Conservation (phyloP, 2,329 filamentous ascomycete species). For the Talaromyces sp. region DNA sequence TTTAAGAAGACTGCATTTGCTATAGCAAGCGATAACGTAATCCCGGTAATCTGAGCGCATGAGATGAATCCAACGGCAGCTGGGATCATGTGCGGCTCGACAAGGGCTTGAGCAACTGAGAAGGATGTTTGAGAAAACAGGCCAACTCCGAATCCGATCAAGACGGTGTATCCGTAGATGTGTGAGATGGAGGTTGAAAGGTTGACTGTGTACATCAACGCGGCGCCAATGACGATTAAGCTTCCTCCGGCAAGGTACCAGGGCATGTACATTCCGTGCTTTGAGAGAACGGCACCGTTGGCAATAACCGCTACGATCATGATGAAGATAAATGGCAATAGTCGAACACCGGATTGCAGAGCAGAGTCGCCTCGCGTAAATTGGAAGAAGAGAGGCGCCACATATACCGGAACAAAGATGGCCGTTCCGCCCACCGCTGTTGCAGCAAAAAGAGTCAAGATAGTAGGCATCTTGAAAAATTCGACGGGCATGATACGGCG, state of each 20-base stretch:
- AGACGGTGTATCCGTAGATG: conserved; percentile 27
- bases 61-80: conserved; percentile 2
- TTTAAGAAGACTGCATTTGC: conserved; percentile 1
- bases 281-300: conserved; percentile 23
- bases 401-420: conserved; percentile 42
- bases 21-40: not conserved
- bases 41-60: not conserved
- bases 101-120: conserved; percentile 16
- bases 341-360: conserved; percentile 26
- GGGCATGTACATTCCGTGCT: conserved; percentile 22
- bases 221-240: conserved; percentile 24
- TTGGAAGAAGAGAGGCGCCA: conserved; percentile 53
- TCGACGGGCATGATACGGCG: conserved; percentile 50
- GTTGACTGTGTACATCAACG: conserved; percentile 22
- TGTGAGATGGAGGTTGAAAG: conserved; percentile 18
- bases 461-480: conserved; percentile 38
- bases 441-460: conserved; percentile 40
- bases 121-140: conserved; percentile 23
- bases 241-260: conserved; percentile 27
- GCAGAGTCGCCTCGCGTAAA: conserved; percentile 45
- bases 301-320: conserved; percentile 20
- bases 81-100: not conserved
- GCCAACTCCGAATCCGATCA: conserved; percentile 24
- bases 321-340: conserved; percentile 27
- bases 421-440: conserved; percentile 30